Conservation (phyloP, 495 filamentous ascomycete species). For the Antarctomyces pellizariae region DNA sequence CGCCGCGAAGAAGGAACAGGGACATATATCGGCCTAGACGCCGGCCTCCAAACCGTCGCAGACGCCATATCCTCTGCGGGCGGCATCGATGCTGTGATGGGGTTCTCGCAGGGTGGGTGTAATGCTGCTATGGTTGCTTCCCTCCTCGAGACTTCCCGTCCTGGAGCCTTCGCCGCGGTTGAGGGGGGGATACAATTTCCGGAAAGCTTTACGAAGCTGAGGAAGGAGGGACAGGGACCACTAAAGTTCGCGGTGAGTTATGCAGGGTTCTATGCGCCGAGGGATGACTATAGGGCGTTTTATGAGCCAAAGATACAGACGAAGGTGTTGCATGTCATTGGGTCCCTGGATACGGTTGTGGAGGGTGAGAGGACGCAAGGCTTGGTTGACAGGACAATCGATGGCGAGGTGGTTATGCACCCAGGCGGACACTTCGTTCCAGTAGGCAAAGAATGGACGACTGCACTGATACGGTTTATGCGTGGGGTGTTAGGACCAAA, state of each 20-base stretch:
- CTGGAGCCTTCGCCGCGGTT: constrained; percentile 20
- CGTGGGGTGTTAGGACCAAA: constrained; percentile 22
- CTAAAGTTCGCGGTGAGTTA: constrained; percentile 65
- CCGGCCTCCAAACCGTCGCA: constrained; percentile 36
- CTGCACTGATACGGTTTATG: constrained; percentile 53
- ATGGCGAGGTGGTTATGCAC: constrained; percentile 49
- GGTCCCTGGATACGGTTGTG: constrained; percentile 72
- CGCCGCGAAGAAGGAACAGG: constrained; percentile 34
- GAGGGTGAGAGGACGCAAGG: constrained; percentile 43
- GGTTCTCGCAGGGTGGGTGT: constrained; percentile 50
- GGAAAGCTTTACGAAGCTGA: constrained; percentile 19
- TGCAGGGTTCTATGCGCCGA: constrained; percentile 52
- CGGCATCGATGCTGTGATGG: constrained; percentile 49
- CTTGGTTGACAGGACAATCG: constrained; percentile 43
- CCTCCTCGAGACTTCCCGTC: constrained; percentile 36
- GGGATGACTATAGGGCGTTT: constrained; percentile 34
- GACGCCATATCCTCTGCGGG: constrained; percentile 29
- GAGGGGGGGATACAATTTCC: constrained; percentile 23
- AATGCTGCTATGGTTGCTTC: constrained; percentile 34
- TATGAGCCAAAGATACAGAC: constrained; percentile 59
- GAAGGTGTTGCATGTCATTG: constrained; percentile 61
- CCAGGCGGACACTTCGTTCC: constrained; percentile 90
- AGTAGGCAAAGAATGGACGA: constrained; percentile 52
- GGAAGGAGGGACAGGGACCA: constrained; percentile 27
- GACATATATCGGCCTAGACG: constrained; percentile 38